Evolutionary conservation across 345 rosid genomes (phyloP), one percentile per base, ranked within the genome.

Genomic region (Bruguiera gymnorhiza): DNA sequence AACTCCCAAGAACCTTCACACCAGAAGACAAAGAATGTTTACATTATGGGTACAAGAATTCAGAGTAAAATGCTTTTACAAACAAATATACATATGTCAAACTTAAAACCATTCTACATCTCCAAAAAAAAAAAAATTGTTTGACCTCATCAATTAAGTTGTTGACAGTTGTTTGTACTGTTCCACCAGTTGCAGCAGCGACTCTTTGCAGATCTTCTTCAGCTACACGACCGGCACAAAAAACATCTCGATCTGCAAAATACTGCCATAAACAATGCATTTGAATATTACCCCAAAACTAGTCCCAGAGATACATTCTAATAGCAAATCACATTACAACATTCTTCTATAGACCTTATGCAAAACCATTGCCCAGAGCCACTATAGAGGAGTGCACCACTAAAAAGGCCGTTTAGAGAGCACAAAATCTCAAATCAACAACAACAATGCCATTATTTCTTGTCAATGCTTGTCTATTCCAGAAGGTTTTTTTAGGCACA

Each of bases 201-300:
- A 96, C 98, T 67, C 99, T 82, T 55, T 80, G 88, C 52, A 96
- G 84, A 80, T 93, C 99, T 79, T 88, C 98, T 80, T 96, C 99
- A 65, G 93, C 78, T 63, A 96, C 98, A 70, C 99, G 98, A 65
- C 98, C 99, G 80, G 99, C 99, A 65, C 98, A 92, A 86, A 96
- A 96, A 62, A 96, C 86, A 83, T 96, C 98, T 59, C 99, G 84
- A 79, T 96, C 99, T 18, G 99, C 99, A 76, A 96, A 96, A 78
- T 96, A 93, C 98, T 96, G 89, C 76, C 19, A 75, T 65, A 67
- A 78, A 68, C 37, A 78, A 30, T 20, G 19, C 4, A 34, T n/a
- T 5, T 53, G 43, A 46, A 27, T n/a, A 65, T 34, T 20, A 59
- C 26, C 0, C 2, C 19, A 63, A 58, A 53, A 50, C 5, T 18